These are phyloP conservation scores for Trichoderma sp. DNA, from an alignment of 2,329 filamentous ascomycete genomes.

Conservation along the genomic window DNA sequence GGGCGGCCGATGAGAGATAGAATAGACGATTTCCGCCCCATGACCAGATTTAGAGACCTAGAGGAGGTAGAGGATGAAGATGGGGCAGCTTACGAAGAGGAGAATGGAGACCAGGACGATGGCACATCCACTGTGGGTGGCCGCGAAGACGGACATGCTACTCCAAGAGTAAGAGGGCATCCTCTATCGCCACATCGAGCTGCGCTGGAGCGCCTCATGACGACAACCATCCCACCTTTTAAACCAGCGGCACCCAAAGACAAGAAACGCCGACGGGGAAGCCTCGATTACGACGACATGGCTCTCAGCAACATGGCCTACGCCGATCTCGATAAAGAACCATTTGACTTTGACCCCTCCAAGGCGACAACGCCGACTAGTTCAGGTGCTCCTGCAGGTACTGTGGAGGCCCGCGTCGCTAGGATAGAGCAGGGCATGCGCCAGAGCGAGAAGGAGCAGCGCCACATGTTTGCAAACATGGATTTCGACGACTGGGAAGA, in stretches of 20 bases:
- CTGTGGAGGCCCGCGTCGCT: constrained; percentile 46
- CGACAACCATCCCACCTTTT: constrained; percentile 24
- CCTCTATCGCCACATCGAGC: constrained; percentile 24
- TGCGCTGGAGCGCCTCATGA: constrained; percentile 30
- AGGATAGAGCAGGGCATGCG: constrained; percentile 53
- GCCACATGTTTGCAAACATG: constrained; percentile 55
- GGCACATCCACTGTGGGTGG: constrained; percentile 26
- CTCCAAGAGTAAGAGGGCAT: constrained; percentile 30
- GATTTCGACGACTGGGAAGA: constrained; percentile 59
- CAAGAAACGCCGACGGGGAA: constrained; percentile 46
- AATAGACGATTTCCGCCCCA: constrained; percentile 25
- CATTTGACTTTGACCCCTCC: constrained; percentile 60
- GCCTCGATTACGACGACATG: constrained; percentile 59
- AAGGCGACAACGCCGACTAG: constrained; percentile 43
- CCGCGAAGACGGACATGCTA: constrained; percentile 29
- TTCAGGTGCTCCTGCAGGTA: constrained; percentile 40
- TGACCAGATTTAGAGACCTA: constrained; percentile 25
- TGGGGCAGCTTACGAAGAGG: background rate
- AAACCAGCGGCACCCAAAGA: constrained; percentile 27
- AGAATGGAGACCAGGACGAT: constrained; percentile 25
- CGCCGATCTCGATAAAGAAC: constrained; percentile 50
- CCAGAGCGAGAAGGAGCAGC: constrained; percentile 49
- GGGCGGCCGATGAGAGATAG: constrained; percentile 27
- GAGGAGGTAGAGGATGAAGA: constrained; percentile 22
- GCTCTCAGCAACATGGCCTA: constrained; percentile 57